These are phyloP conservation scores for Aspergillus nomiae DNA, from an alignment of 2,329 filamentous ascomycete genomes.

Conservation along the genomic window DNA sequence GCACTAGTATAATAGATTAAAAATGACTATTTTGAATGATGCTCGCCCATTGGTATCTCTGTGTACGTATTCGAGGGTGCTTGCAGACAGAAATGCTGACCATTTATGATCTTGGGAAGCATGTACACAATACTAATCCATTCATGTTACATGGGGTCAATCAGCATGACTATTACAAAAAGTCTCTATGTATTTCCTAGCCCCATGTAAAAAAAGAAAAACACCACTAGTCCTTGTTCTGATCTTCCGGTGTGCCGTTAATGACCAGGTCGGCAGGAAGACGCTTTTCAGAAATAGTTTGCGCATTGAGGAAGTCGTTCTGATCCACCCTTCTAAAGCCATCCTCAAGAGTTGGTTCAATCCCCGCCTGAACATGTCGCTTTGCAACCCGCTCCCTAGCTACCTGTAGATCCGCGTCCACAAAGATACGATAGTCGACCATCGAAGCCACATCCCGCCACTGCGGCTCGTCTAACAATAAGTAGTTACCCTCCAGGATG, in stretches of 20 bases:
- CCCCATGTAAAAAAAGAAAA: no score
- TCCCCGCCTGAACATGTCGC: neutral
- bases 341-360: neutral
- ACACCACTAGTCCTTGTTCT: neutral
- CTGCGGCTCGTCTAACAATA: neutral
- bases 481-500: neutral
- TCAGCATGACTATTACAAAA: accelerated
- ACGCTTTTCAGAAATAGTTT: neutral
- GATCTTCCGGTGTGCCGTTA: neutral
- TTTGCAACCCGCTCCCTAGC: neutral
- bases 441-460: neutral
- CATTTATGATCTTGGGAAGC: no score
- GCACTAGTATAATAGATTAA: no score
- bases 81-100: no score
- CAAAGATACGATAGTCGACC: neutral
- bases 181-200: neutral
- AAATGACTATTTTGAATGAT: no score
- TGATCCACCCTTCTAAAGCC: neutral
- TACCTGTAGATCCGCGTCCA: neutral
- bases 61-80: no score
- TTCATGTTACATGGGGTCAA: neutral
- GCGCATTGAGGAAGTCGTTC: neutral
- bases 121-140: neutral
- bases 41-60: no score
- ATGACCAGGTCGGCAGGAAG: neutral